A percentile compares a stretch with the other conserved stretches of the same genome.
These are phyloP conservation scores for Pinus tabuliformis DNA, from an alignment of 75 land plant species.

Conservation along the genomic window DNA sequence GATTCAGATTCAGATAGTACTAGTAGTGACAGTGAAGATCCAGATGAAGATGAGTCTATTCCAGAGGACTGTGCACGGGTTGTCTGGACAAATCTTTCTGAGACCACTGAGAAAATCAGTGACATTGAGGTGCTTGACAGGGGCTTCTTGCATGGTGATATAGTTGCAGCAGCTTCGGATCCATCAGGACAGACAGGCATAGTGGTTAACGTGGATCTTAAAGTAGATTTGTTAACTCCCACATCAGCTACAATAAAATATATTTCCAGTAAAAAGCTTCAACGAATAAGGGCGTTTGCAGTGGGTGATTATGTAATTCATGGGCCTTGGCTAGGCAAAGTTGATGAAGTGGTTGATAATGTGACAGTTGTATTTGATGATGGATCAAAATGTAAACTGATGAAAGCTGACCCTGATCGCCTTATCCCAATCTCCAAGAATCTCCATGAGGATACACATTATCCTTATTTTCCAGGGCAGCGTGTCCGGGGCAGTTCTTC, in stretches of 20 bases:
- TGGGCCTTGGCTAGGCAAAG: constrained; percentile 88
- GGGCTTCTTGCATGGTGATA: constrained; percentile 82
- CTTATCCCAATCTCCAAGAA: constrained; percentile 53
- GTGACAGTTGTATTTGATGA: constrained; percentile 91
- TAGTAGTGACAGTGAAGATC: constrained; percentile 44
- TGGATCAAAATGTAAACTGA: constrained; percentile 84
- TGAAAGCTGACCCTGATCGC: constrained; percentile 64
- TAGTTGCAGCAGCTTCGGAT: constrained; percentile 67
- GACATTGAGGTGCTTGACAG: constrained; percentile 74
- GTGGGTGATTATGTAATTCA: constrained; percentile 82
- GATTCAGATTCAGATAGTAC: constrained; percentile 61
- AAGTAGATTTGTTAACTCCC: constrained; percentile 59
- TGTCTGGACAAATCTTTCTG: constrained; percentile 64
- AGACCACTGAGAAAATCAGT: constrained; percentile 36
- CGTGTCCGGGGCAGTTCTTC: constrained; percentile 74
- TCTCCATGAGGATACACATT: constrained; percentile 59
- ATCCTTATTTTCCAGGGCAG: constrained; percentile 87
- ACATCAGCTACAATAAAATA: constrained; percentile 43
- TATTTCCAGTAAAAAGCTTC: constrained; percentile 54
- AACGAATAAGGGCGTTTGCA: constrained; percentile 60
- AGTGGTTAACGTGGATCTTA: constrained; percentile 60
- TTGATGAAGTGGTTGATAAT: constrained; percentile 87
- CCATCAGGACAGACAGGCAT: constrained; percentile 85
- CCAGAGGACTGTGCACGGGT: constrained; percentile 57
- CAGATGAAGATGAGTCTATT: constrained; percentile 30